phyloP scores from a whole-genome alignment of 176 grass and related monocot species.

The Dendrocalamus sinicus region DNA sequence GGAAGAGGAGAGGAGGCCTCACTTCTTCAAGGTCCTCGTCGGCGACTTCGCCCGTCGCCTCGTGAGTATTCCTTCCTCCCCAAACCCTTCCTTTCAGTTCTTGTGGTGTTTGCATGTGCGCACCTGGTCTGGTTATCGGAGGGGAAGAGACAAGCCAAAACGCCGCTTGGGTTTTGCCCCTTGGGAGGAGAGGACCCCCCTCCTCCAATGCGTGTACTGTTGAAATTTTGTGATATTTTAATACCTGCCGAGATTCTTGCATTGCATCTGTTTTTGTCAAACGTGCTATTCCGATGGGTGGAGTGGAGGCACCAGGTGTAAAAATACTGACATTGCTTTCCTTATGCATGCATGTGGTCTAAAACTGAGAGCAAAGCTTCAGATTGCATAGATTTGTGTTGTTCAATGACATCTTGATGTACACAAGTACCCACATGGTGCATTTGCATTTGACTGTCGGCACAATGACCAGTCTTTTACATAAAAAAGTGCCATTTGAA shows the following conservation, averaged over 20 bases:
- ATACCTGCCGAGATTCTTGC: neutral
- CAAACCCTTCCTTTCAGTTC: neutral
- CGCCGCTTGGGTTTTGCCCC: neutral
- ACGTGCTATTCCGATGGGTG: neutral
- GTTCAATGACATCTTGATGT: neutral
- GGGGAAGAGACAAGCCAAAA: neutral
- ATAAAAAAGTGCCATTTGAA: neutral
- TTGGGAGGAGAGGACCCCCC: neutral
- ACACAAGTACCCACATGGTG: neutral
- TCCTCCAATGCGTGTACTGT: no score
- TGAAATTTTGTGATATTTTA: neutral
- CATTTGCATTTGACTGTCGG: constrained; percentile 24
- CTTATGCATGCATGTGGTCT: no score
- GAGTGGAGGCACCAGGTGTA: neutral
- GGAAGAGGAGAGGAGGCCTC: constrained; percentile 41
- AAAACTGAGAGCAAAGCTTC: neutral
- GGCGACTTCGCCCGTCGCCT: constrained; percentile 43
- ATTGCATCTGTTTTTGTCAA: neutral
- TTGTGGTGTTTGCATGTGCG: neutral
- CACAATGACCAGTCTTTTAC: neutral
- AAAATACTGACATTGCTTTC: no score
- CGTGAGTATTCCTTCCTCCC: constrained; percentile 30
- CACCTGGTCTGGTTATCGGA: neutral
- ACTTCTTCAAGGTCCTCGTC: constrained; percentile 58
- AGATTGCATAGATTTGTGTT: neutral